phyloP scores from a whole-genome alignment of 78 protist species.

The Dictyostelium citrinum region DNA sequence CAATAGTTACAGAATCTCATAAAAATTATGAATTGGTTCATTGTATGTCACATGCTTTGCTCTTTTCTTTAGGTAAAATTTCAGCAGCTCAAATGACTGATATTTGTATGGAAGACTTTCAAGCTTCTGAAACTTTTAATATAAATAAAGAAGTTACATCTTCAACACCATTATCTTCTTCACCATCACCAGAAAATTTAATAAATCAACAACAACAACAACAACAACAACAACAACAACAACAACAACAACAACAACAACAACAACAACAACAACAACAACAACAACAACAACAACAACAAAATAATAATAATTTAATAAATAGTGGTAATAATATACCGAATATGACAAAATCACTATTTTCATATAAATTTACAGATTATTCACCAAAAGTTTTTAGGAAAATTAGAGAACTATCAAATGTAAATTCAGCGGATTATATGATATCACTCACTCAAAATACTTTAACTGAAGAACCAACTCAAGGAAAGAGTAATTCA shows the following conservation, averaged over 20 bases:
- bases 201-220: background rate
- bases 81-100: conserved; percentile 39
- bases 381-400: conserved; percentile 70
- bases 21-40: conserved; percentile 42
- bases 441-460: conserved; percentile 50
- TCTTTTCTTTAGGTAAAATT: conserved; percentile 51
- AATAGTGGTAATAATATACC: background rate
- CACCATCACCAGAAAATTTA: background rate
- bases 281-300: background rate
- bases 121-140: conserved; percentile 26
- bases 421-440: conserved; percentile 61
- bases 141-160: background rate
- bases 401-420: conserved; percentile 42
- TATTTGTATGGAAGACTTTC: conserved; percentile 17
- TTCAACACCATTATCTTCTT: background rate
- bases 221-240: background rate
- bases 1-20: conserved; percentile 28
- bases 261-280: background rate
- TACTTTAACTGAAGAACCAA: conserved; percentile 38
- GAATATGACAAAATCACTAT: background rate
- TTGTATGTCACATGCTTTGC: conserved; percentile 44
- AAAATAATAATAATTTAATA: background rate
- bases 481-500: conserved; percentile 64
- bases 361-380: conserved; percentile 61
- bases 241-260: background rate